phyloP scores from a whole-genome alignment of 2,329 filamentous ascomycete species.

The Myotisia sp. region DNA sequence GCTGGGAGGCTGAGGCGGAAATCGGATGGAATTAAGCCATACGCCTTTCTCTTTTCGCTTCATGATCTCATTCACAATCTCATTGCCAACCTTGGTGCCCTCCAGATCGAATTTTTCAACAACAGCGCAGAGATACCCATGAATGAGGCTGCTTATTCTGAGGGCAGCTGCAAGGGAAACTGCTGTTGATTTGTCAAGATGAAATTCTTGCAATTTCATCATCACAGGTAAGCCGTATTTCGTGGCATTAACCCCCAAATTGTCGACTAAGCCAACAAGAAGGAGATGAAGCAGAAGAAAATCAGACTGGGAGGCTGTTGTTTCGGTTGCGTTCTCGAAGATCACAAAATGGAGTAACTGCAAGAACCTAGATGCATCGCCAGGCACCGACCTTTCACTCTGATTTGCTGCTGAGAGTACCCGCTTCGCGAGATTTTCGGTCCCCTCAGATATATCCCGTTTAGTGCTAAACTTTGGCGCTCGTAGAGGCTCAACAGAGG shows the following conservation, averaged over 20 bases:
- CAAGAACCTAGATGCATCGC: conserved; percentile 54
- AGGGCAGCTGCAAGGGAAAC: conserved; percentile 51
- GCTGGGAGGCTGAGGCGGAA: conserved; percentile 50
- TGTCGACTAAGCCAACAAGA: conserved; percentile 56
- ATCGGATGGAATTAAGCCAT: conserved; percentile 61
- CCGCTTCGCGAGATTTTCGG: conserved; percentile 39
- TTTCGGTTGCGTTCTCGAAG: conserved; percentile 76
- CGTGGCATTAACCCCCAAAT: conserved; percentile 68
- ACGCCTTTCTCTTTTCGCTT: conserved; percentile 58
- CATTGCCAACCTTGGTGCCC: conserved; percentile 50
- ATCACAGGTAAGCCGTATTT: conserved; percentile 77
- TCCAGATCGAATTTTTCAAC: conserved; percentile 67
- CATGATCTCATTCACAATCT: conserved; percentile 61
- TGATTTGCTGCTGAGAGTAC: conserved; percentile 54
- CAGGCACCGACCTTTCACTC: conserved; percentile 41
- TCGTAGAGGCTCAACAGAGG: conserved; percentile 43
- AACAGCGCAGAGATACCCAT: conserved; percentile 76
- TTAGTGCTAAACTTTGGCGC: conserved; percentile 30
- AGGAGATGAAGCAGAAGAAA: conserved; percentile 64
- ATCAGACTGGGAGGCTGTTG: conserved; percentile 56
- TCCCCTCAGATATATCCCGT: conserved; percentile 27
- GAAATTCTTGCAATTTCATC: conserved; percentile 73
- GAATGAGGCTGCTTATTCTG: conserved; percentile 67
- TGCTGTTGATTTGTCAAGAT: conserved; percentile 28
- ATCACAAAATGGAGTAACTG: conserved; percentile 70